Conservation (phyloP, 129 eudicot genomes). For the Logfia minima region DNA sequence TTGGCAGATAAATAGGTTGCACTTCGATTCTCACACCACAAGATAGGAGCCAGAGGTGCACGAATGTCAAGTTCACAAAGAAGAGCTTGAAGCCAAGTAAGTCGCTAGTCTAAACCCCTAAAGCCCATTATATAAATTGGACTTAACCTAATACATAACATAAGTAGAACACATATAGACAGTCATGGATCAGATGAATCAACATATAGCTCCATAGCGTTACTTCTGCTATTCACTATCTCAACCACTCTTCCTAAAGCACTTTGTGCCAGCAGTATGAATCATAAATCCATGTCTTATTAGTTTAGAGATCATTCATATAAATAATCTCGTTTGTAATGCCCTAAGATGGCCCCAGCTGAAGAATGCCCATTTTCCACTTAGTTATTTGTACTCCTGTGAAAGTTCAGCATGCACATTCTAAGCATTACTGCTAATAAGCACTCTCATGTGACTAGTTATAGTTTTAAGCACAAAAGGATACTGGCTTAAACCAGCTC, state of each 20-base stretch:
- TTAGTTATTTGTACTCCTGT: not conserved
- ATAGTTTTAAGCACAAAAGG: conserved; percentile 1
- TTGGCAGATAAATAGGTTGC: not conserved
- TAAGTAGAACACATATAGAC: not conserved
- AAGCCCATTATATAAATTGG: no score
- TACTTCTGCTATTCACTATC: not conserved
- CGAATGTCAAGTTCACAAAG: not conserved
- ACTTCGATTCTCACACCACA: not conserved
- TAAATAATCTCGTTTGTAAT: not conserved
- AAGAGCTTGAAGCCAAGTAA: not conserved
- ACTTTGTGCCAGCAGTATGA: not conserved
- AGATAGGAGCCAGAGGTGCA: not conserved
- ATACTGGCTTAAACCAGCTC: not conserved
- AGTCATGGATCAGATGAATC: conserved; percentile 1
- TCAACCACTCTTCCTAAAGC: not conserved
- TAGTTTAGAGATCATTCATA: not conserved
- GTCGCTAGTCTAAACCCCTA: no score
- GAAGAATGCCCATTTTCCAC: not conserved
- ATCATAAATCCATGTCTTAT: not conserved
- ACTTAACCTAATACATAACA: no score
- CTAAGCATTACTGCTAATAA: not conserved
- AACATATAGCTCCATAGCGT: not conserved
- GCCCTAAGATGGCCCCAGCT: conserved; percentile 1
- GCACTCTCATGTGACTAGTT: not conserved
- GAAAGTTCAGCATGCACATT: not conserved